Evolutionary conservation across 257 asterid species (phyloP), one percentile per base, ranked within the genome.

Genomic region (Voacanga thouarsii): DNA sequence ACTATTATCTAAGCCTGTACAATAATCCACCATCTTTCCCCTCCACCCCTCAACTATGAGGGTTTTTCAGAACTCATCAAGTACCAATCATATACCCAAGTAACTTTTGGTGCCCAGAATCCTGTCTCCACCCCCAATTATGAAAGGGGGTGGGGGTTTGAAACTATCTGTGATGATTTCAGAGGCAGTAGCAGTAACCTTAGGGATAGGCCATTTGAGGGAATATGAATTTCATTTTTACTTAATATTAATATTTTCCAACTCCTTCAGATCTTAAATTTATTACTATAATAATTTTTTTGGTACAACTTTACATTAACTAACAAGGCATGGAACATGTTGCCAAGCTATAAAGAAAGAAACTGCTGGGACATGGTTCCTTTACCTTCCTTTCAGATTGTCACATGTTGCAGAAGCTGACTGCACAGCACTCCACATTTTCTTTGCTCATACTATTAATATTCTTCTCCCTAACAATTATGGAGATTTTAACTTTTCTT

Each of bases 401-500:
- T 85, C 89, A 85, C 90, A 86, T 83, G 88, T 69, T 75, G 77
- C 69, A 81, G 75, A 76, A 53, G 76, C 75, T 79, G 53, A 65
- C 61, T 69, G 50, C 39, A 7, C 50, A 23, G 5, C 21, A 23
- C 2, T 30, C 44, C 10, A 7, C 51, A 12, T 39, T 71, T 12
- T 41, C 74, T 61, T 65, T 65, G 47, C 37, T 65, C 49, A 30
- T 53, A 18, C n/a, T 53, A 53, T 14, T 65, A 33, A 33, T 33
- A 33, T 64, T 70, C 56, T 44, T 23, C n/a, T 21, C 2, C 37
- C n/a, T 19, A 71, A 44, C 41, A 71, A 66, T 18, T 7, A 66
- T 39, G 26, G 12, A 33, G 26, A 65, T 33, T 65, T 53, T 49
- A 65, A 65, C 59, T 63, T 69, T 43, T 30, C 80, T 50, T 77